Evolutionary conservation across 2,329 filamentous ascomycete genomes (phyloP).

Genomic region (Penicillium sp.): DNA sequence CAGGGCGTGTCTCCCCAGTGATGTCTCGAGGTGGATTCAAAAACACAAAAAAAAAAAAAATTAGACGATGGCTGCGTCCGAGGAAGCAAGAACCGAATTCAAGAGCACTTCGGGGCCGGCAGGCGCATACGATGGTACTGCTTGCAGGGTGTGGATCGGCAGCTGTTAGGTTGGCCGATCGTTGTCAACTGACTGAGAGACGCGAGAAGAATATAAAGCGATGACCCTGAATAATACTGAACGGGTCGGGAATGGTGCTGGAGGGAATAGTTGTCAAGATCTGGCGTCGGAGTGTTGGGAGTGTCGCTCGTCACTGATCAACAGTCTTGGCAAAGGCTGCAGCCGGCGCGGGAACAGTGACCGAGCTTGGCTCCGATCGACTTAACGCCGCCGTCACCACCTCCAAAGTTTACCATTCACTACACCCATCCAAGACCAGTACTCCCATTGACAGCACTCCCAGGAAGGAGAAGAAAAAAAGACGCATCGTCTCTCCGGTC

Average conservation of each 20-base stretch:
- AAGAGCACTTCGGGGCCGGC: neutral
- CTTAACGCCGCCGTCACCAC: neutral
- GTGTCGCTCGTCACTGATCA: conserved; percentile 13
- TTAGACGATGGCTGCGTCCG: too few species aligned
- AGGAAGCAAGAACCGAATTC: too few species aligned
- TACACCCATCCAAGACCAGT: neutral
- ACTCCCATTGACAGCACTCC: too few species aligned
- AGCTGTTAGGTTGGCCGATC: too few species aligned
- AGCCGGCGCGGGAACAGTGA: conserved; percentile 11
- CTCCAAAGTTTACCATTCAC: neutral
- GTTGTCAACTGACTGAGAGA: too few species aligned
- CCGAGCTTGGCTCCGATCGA: conserved; percentile 5
- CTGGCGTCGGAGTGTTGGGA: conserved; percentile 10
- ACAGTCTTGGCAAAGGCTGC: conserved; percentile 20
- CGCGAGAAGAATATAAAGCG: neutral
- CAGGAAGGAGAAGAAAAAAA: neutral
- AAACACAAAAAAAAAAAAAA: too few species aligned
- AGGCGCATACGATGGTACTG: conserved; percentile 3
- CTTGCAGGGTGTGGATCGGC: too few species aligned
- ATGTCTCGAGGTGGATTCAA: neutral
- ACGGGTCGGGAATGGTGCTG: too few species aligned
- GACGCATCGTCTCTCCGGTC: neutral
- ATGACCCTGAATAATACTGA: too few species aligned
- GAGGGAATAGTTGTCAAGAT: neutral
- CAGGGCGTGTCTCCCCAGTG: conserved; percentile 2